A percentile compares a stretch with the other conserved stretches of the same genome.
These are phyloP conservation scores for Lycium barbarum DNA, from an alignment of 257 asterid species.

Conservation along the genomic window DNA sequence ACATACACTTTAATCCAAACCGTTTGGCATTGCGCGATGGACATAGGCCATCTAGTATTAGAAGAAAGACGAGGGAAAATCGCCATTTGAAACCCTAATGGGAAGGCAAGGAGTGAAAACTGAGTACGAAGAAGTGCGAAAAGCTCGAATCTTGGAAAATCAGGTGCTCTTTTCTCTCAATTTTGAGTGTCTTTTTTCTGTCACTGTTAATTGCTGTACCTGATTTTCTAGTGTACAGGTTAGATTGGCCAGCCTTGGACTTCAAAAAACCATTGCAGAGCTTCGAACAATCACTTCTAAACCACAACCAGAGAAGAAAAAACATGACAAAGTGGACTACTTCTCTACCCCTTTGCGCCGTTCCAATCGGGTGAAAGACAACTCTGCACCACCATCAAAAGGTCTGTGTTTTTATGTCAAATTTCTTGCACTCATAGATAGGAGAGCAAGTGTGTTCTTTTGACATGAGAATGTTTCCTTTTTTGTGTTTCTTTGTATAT, in stretches of 20 bases:
- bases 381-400: no score
- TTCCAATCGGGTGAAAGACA: no score
- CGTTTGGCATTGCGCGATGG: no score
- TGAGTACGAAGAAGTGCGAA: conserved; percentile 62
- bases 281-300: background rate
- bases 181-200: background rate
- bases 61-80: background rate
- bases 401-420: background rate
- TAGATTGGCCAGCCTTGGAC: conserved; percentile 18
- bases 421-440: no score
- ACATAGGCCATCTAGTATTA: no score
- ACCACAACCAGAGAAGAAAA: conserved; percentile 8
- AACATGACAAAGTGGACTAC: no score
- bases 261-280: conserved; percentile 21
- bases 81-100: conserved; percentile 39
- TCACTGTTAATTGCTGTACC: background rate
- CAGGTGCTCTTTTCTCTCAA: background rate
- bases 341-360: no score
- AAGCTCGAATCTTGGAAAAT: conserved; percentile 50
- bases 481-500: background rate
- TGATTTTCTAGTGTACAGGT: background rate
- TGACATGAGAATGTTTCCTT: background rate
- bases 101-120: conserved; percentile 56
- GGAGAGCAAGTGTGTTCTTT: background rate
- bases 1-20: no score